Evolutionary conservation across 371 early-diverging fungal species (phyloP), one percentile per base, ranked within the genome.

Genomic region (Mycotypha africana): DNA sequence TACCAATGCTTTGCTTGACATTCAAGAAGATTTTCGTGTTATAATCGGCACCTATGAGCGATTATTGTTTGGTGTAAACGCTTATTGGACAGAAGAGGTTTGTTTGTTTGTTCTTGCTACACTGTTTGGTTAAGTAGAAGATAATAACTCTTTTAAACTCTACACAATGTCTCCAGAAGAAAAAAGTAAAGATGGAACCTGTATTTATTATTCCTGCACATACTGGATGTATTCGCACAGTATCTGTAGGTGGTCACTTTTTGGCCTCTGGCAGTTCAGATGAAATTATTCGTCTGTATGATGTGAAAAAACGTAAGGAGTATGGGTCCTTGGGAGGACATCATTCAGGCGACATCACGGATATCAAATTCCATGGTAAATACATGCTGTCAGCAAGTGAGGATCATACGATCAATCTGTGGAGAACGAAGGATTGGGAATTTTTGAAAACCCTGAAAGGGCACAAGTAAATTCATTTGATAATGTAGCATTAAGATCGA

Each of bases 201-300:
- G 62, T 85, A 19, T 98, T 95, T 76, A 92, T 92, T 52, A 91
- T 95, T 47, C 91, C 97, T 7, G 89, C 97, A 8, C 98, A 98
- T 61, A 90, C 89, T 24, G 86, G 91, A 14, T 88, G 85, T 59
- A 93, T 98, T 65, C 92, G 91, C 49, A 74, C 91, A 14, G 77
- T 93, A 21, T 82, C 89, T 7, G 67, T 84, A 22, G 85, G 88
- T 21, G 81, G 83, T 14, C 74, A 86, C 40, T 85, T 74, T 50
- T 72, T 98, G 53, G 96, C 95, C 2, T 92, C 98, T 1, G 98
- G 98, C 12, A 90, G 94, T 57, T 86, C 93, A 6, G 98, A 98
- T 62, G 98, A 98, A 67, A 78, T 88, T 56, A 87, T 97, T 62
- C 81, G 84, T 38, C 53, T 98, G 26, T 97, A 92, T 58, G 92